phyloP scores from a whole-genome alignment of 441 rosid genomes.

The Pelargonium australe region DNA sequence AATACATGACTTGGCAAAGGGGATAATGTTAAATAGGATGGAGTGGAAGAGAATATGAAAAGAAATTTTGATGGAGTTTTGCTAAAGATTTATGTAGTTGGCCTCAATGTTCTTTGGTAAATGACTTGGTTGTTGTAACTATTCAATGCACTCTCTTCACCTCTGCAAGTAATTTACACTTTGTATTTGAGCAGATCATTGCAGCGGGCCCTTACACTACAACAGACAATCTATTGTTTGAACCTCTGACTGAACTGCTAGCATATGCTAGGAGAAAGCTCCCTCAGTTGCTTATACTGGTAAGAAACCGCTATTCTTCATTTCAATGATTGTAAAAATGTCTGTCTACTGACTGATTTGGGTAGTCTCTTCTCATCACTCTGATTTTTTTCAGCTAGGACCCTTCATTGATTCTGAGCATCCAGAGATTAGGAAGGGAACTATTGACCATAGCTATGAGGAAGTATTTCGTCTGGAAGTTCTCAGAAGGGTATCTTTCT shows the following conservation, averaged over 20 bases:
- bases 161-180: background rate
- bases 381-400: constrained; percentile 21
- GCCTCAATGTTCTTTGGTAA: no score
- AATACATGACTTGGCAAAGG: no score
- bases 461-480: constrained; percentile 25
- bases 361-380: background rate
- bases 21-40: no score
- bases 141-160: background rate
- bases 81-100: no score
- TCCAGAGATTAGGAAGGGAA: constrained; percentile 24
- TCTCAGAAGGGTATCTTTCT: constrained; percentile 19
- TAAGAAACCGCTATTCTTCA: constrained; percentile 3
- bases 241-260: constrained; percentile 67
- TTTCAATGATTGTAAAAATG: background rate
- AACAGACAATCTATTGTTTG: constrained; percentile 74
- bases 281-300: constrained; percentile 29
- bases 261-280: constrained; percentile 19
- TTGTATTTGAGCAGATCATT: constrained; percentile 25
- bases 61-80: no score
- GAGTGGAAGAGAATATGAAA: no score
- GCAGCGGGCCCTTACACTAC: constrained; percentile 94
- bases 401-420: constrained; percentile 28
- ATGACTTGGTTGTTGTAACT: background rate
- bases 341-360: background rate
- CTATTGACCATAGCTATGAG: constrained; percentile 17